Conservation (phyloP, 768 basidiomycete genomes). For the Leccinum fibrillosum region DNA sequence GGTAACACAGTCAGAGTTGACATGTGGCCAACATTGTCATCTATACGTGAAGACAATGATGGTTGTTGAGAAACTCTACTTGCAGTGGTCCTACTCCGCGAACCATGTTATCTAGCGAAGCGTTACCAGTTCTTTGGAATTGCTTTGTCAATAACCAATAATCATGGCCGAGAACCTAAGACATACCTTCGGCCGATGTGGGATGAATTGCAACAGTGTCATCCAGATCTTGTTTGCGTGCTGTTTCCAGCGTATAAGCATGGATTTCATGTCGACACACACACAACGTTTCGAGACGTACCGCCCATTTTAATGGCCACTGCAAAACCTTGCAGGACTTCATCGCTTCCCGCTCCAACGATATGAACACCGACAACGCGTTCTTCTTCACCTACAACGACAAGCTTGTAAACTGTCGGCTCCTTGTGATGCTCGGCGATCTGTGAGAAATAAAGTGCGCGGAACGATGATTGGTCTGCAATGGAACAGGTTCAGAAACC, state of each 20-base stretch:
- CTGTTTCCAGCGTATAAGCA: slow-evolving; percentile 29
- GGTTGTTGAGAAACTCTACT: neutral
- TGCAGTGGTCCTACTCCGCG: neutral
- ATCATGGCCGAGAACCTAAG: neutral
- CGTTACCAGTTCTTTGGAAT: slow-evolving; percentile 51
- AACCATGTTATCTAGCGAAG: slow-evolving; percentile 37
- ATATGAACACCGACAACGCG: slow-evolving; percentile 96
- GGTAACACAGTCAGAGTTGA: neutral
- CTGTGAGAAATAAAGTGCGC: slow-evolving; percentile 90
- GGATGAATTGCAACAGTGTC: slow-evolving; percentile 92
- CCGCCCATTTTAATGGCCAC: slow-evolving; percentile 98
- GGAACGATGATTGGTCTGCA: slow-evolving; percentile 76
- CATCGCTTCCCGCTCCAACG: slow-evolving; percentile 89
- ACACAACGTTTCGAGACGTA: slow-evolving; percentile 23
- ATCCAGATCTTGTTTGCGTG: slow-evolving; percentile 79
- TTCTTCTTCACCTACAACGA: slow-evolving; percentile 85
- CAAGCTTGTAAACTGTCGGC: slow-evolving; percentile 90
- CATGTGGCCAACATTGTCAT: neutral
- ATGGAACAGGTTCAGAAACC: neutral
- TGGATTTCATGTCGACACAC: neutral
- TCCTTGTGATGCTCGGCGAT: slow-evolving; percentile 88
- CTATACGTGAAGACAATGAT: neutral
- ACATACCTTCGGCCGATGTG: slow-evolving; percentile 76
- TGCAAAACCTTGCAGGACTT: slow-evolving; percentile 91
- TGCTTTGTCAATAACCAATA: slow-evolving; percentile 13